These are phyloP conservation scores for Sphagnum tenellum DNA, from an alignment of 225 moss, liverwort and hornwort genomes.

Conservation along the genomic window DNA sequence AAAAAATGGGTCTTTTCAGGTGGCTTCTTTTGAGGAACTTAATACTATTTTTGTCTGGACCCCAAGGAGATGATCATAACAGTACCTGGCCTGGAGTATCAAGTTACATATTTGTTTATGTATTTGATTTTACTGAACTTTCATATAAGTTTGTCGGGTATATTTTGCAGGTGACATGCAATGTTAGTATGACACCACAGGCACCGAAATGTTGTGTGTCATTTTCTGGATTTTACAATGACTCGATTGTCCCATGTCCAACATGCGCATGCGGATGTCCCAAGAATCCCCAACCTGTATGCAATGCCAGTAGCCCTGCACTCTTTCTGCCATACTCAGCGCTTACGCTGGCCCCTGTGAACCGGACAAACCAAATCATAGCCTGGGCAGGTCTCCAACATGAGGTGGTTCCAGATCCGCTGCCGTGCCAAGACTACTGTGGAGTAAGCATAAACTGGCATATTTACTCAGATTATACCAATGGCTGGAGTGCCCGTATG, in stretches of 20 bases:
- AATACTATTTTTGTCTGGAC: too few species aligned
- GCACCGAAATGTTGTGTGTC: conserved; percentile 80
- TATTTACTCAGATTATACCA: conserved; percentile 65
- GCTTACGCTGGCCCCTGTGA: conserved; percentile 65
- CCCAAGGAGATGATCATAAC: too few species aligned
- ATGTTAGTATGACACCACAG: conserved; percentile 30
- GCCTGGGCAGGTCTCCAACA: conserved; percentile 48
- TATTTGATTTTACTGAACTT: background rate
- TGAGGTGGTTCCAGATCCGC: conserved; percentile 31
- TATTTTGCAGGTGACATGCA: conserved; percentile 40
- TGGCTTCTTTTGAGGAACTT: too few species aligned
- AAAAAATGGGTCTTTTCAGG: background rate
- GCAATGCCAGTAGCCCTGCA: conserved; percentile 34
- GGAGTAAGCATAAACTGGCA: conserved; percentile 87
- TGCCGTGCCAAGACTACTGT: conserved; percentile 81
- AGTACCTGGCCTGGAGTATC: background rate
- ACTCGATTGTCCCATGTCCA: conserved; percentile 66
- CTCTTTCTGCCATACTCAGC: conserved; percentile 65
- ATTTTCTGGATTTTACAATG: conserved; percentile 85
- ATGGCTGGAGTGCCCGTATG: conserved; percentile 71
- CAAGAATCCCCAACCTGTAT: conserved; percentile 10
- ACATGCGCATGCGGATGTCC: conserved; percentile 76
- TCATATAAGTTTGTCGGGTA: background rate
- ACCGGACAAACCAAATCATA: conserved; percentile 38
- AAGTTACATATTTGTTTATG: too few species aligned